Evolutionary conservation across 2,329 filamentous ascomycete species (phyloP).

Genomic region (Cadophora sp.): DNA sequence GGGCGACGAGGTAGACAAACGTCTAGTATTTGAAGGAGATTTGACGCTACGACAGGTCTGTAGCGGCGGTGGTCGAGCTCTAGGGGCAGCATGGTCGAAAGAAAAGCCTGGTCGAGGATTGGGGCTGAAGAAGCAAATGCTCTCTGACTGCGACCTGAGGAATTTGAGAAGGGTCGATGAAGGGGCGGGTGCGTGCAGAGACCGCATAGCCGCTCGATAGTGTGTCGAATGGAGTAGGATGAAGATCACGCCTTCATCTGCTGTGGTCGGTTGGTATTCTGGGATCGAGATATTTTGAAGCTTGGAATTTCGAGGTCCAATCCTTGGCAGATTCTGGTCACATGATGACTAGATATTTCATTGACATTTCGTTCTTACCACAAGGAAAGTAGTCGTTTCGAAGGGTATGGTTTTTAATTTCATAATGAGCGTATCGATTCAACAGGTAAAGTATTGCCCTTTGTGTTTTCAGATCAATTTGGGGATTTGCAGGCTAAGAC

Average conservation of each 20-base stretch:
- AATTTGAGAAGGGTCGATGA: conserved; percentile 71
- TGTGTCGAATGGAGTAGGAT: neutral
- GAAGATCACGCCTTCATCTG: conserved; percentile 6
- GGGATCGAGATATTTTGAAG: neutral
- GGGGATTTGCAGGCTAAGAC: no score
- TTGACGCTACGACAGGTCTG: neutral
- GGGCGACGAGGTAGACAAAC: conserved; percentile 32
- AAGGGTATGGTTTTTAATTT: no score
- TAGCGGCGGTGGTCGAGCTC: conserved; percentile 26
- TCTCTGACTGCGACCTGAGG: conserved; percentile 73
- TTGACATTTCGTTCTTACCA: neutral
- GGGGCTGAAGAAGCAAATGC: conserved; percentile 56
- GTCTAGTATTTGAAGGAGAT: conserved; percentile 29
- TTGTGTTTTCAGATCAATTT: no score
- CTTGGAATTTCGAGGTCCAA: conserved; percentile 4
- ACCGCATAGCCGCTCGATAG: conserved; percentile 42
- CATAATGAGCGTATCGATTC: no score
- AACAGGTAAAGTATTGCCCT: no score
- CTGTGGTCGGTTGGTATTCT: neutral
- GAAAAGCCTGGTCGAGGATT: conserved; percentile 44
- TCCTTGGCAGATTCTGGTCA: neutral
- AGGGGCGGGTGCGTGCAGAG: conserved; percentile 47
- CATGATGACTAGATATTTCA: neutral
- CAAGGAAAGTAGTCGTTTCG: neutral
- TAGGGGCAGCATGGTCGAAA: conserved; percentile 37